Conservation (phyloP, 192 early-diverging fungal species). For the Umbelopsis vinacea region DNA sequence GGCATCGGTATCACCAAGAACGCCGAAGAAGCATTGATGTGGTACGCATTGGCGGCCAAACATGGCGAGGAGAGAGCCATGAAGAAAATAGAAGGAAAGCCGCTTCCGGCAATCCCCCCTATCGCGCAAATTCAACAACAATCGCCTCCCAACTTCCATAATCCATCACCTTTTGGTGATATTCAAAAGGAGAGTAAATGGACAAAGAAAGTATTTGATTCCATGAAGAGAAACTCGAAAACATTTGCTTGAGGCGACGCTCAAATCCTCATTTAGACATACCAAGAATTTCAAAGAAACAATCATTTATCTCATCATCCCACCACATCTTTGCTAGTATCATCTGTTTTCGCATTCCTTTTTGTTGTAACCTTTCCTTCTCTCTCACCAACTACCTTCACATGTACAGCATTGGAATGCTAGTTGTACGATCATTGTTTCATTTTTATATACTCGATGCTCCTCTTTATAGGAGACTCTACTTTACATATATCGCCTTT, state of each 20-base stretch:
- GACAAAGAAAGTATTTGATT: slow-evolving; percentile 6
- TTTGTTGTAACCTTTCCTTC: too few relatives aligned
- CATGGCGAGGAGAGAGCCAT: slow-evolving; percentile 65
- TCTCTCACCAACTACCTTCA: too few relatives aligned
- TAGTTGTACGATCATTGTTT: too few relatives aligned
- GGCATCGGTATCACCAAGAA: slow-evolving; percentile 64
- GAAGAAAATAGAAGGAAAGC: slow-evolving; percentile 56
- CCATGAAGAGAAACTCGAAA: slow-evolving; percentile 6
- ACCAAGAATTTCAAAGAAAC: background rate
- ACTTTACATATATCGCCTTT: too few relatives aligned
- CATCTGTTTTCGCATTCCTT: too few relatives aligned
- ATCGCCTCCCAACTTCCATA: background rate
- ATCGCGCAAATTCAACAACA: background rate
- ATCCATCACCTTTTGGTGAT: slow-evolving; percentile 2
- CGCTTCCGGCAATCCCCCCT: background rate
- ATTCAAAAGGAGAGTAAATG: slow-evolving; percentile 17
- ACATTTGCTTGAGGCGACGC: background rate
- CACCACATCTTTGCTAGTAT: too few relatives aligned
- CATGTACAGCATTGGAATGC: too few relatives aligned
- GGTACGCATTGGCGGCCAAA: slow-evolving; percentile 71
- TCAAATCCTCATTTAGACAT: background rate
- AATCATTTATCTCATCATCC: background rate
- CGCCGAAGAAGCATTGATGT: slow-evolving; percentile 54
- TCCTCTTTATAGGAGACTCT: too few relatives aligned
- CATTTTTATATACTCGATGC: too few relatives aligned